Conservation (phyloP, 2,329 filamentous ascomycete species). For the Albophoma yamanashiensis region DNA sequence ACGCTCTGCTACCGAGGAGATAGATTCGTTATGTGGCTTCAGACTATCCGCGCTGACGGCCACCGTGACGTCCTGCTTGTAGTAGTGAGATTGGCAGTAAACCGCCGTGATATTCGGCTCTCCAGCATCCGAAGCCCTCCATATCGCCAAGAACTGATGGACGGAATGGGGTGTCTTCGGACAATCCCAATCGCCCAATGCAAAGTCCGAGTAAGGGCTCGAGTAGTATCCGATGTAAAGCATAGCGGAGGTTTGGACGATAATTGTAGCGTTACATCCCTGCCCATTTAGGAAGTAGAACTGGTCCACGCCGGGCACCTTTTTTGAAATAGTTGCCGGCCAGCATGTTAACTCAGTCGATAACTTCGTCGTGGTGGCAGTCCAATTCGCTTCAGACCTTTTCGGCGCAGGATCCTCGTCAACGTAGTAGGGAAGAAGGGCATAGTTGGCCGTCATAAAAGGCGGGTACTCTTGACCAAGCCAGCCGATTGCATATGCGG, state of each 20-base stretch:
- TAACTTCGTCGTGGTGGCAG: conserved; percentile 16
- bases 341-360: conserved; percentile 28
- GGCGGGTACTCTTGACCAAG: conserved; percentile 30
- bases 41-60: conserved; percentile 16
- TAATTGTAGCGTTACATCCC: conserved; percentile 20
- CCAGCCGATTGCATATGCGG: conserved; percentile 33
- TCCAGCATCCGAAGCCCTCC: conserved; percentile 1
- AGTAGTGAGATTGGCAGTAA: conserved; percentile 35
- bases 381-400: conserved; percentile 12
- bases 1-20: conserved; percentile 6
- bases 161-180: conserved; percentile 11
- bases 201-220: conserved; percentile 10
- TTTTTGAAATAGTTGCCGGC: conserved; percentile 9
- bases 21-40: conserved; percentile 4
- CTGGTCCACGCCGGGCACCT: neutral
- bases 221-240: conserved; percentile 33
- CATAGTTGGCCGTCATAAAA: conserved; percentile 32
- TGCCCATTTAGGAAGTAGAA: conserved; percentile 22
- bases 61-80: conserved; percentile 29
- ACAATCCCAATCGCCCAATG: conserved; percentile 14
- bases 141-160: conserved; percentile 26
- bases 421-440: conserved; percentile 29
- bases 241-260: conserved; percentile 6
- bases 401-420: neutral
- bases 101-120: conserved; percentile 18